phyloP scores from a whole-genome alignment of 371 early-diverging fungal genomes.

The Rozella allomycis region DNA sequence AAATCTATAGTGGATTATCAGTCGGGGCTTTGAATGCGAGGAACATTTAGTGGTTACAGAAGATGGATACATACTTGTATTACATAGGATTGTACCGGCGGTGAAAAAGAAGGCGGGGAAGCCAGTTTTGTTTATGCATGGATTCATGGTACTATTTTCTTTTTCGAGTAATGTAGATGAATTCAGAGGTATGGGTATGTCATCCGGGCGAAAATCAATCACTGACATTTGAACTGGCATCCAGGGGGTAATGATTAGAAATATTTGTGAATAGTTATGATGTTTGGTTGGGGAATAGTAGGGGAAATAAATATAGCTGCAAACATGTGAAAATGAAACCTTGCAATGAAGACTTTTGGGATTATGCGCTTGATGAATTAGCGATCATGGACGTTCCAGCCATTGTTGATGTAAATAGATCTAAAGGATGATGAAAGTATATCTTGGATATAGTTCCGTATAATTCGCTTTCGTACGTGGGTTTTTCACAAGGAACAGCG shows the following conservation, averaged over 20 bases:
- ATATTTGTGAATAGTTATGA: constrained; percentile 71
- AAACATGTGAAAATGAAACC: constrained; percentile 50
- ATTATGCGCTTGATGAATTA: constrained; percentile 77
- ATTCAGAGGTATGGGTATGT: constrained; percentile 73
- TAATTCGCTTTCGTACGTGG: constrained; percentile 62
- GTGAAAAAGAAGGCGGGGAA: constrained; percentile 26
- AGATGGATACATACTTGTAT: constrained; percentile 68
- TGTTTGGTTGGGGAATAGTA: constrained; percentile 89
- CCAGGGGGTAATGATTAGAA: constrained; percentile 46
- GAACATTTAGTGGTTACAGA: constrained; percentile 63
- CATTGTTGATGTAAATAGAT: constrained; percentile 40
- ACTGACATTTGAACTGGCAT: constrained; percentile 34
- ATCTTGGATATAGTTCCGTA: constrained; percentile 57
- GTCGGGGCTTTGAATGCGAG: constrained; percentile 56
- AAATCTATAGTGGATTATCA: no score
- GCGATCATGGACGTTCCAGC: constrained; percentile 68
- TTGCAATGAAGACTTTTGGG: constrained; percentile 57
- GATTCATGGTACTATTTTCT: no score
- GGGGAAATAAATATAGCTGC: constrained; percentile 85
- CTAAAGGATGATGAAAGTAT: constrained; percentile 22
- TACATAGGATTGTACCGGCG: constrained; percentile 50
- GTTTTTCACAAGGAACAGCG: constrained; percentile 86
- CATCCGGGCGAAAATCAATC: no score
- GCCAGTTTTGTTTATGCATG: constrained; percentile 73
- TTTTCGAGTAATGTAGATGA: no score